Percentiles rank a stretch among this genome's conserved stretches.
These are phyloP conservation scores for Penicillium canescens DNA, from an alignment of 495 filamentous ascomycete species.

Conservation along the genomic window DNA sequence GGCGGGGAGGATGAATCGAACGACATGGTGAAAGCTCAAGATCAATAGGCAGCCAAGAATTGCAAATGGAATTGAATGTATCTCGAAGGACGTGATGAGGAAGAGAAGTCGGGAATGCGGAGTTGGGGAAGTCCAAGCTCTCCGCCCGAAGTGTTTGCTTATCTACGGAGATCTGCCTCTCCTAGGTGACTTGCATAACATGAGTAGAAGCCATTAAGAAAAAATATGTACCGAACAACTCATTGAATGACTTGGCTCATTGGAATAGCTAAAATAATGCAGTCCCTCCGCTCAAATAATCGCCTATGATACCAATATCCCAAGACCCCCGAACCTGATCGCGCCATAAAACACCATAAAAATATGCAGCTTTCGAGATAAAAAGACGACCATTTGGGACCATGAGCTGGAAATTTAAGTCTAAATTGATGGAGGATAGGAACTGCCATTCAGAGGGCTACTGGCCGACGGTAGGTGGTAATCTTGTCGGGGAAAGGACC, in stretches of 20 bases:
- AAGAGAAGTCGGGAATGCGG: neutral
- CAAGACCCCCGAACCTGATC: neutral
- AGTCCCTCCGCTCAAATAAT: neutral
- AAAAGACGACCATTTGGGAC: neutral
- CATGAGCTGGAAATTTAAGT: neutral
- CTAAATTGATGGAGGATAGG: conserved; percentile 17
- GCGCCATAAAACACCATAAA: conserved; percentile 24
- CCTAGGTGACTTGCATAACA: too few species aligned
- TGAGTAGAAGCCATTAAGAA: too few species aligned
- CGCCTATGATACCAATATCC: conserved; percentile 3
- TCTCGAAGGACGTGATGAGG: neutral
- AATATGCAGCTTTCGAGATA: conserved; percentile 12
- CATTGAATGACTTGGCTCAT: neutral
- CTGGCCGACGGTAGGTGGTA: conserved; percentile 21
- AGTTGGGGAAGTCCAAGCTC: neutral
- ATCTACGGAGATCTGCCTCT: too few species aligned
- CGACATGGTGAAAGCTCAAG: conserved; percentile 56
- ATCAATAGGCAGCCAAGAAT: too few species aligned
- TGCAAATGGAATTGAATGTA: neutral
- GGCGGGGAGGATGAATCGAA: conserved; percentile 67
- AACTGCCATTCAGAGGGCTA: conserved; percentile 21
- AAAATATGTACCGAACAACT: neutral
- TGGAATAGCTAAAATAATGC: neutral
- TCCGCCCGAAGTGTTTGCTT: too few species aligned
- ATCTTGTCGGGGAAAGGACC: conserved; percentile 23